Base-by-base conservation (phyloP, 371 early-diverging fungal species). In the Blakeslea trispora region DNA sequence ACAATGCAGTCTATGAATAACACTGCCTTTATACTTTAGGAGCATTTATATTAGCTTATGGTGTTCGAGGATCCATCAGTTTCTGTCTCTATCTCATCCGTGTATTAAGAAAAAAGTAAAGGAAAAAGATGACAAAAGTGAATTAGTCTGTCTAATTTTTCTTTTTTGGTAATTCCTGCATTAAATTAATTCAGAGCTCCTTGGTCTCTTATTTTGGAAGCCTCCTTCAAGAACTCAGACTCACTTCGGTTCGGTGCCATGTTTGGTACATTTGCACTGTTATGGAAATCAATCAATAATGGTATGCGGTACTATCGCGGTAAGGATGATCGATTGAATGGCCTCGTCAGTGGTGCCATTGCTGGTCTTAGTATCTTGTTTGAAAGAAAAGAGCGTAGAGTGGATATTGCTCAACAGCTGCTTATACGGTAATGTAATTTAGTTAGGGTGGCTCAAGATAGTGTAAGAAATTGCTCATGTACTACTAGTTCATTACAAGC, bases 271-370 rank as follows among this genome's bases (percentile, higher is more conserved):
- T 91, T 90, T 68, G 80, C 89, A 22, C 79, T 90, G 35, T 56
- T 88, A 13, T 91, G 89, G 89, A 89, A 90, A 59, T 72, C 85
- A 8, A 72, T 90, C 57, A 86, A 85, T 61, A 89, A 90, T 66
- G 68, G 77, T 10, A 72, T 90, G 59, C 69, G 79, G n/a, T 46
- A 76, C 24, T 72, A 77, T 50, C 71, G 86, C 13, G 75, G 75
- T 21, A 80, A 74, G 53, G 84, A 86, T 18, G 86, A 86, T 68
- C 66, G 81, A 40, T 63, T 83, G 57, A 84, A 86, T 58, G 83
- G 83, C 2, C 71, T 82, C 17, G 64, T 84, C 5, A 77, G 81
- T 39, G 86, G 86, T 65, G 78, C 81, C 5, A 66, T 84, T 31
- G 86, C 84, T 37, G 84, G 84, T 6, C 48, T 83, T 6, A 73